Base-by-base conservation (phyloP, 2,329 filamentous ascomycete genomes). In the Fusarium begoniae region DNA sequence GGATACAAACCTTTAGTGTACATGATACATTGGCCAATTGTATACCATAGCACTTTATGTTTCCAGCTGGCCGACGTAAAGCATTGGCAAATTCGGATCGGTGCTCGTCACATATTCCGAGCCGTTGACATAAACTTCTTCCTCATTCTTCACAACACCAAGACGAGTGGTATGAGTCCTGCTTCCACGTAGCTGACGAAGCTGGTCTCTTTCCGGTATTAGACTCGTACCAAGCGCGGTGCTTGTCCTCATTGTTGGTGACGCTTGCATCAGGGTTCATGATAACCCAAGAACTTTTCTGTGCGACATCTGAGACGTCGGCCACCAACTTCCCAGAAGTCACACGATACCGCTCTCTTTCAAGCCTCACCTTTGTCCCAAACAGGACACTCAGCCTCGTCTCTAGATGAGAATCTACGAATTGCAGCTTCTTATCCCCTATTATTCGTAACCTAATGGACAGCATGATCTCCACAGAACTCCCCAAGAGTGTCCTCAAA, bases 291-390 rank as follows among this genome's bases (percentile, higher is more conserved):
- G 11, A 24, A 8, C 2, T 24, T 20, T 3, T 20, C 4, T 11
- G 12, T 5, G 2, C 1, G 6, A 24, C 8, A 8, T 32, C 48
- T 20, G 0, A 3, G 47, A 50, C 14, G 14, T 20, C 13, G 1
- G 9, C 12, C 12, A 45, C 7, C 22, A 10, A 24, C 22, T n/a
- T n/a, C 47, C 1, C 47, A n/a, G 47, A 10, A n/a, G 26, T 10
- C 45, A 30, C 26, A 47, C 14, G 5, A 50, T 13, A 13, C 9
- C 22, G 2, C 22, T 20, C 22, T 14, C 30, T 6, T 35, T 51
- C 22, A 35, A 9, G 22, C 17, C 11, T 51, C 22, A 5, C 15
- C 17, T 7, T 20, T 35, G 4, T 20, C n/a, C 17, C 17, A 0
- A 11, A 35, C 12, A 0, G 4, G 22, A 2, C 12, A 35, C 8